Base-by-base conservation (phyloP, 1,284 basidiomycete species). In the Papiliotrema nemorosa region DNA sequence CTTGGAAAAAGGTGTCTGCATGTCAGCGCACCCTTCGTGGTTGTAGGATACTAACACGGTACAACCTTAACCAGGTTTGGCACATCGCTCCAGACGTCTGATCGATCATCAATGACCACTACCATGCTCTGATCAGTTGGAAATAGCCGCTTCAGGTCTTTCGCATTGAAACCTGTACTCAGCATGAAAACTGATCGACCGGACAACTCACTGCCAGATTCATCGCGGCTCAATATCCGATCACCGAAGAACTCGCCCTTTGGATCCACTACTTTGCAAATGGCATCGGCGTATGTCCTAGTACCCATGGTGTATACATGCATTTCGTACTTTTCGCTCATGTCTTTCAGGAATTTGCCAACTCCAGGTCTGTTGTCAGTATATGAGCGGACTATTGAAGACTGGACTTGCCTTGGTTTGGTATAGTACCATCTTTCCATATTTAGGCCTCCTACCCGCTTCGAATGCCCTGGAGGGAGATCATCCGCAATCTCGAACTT, bases 291-390 rank as follows among this genome's bases (percentile, higher is more conserved):
- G 73, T 98, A 98, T 39, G 91, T 87, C 38, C 94, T 83, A 18
- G 94, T 97, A 49, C 94, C 94, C 92, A 98, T 98, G 24, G 94
- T 98, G 76, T 98, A 98, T 44, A 98, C 92, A 73, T 98, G 94
- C 88, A 98, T 90, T 76, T 98, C 91, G 75, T 96, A 98, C 65
- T 87, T 85, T 50, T 80, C 75, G 39, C 87, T 82, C 59, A 89
- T 81, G 40, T 81, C 77, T 53, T 78, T 73, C 45, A 98, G 78
- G 69, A 98, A 97, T 38, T 82, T 78, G 41, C 80, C 75, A 72
- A 92, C 82, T n/a, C 91, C 90, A 0, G 94, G 94, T 59, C 94
- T 93, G 59, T n/a, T n/a, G n/a, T n/a, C n/a, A n/a, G n/a, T n/a
- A n/a, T n/a, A n/a, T n/a, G n/a, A n/a, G n/a, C n/a, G n/a, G n/a